Evolutionary conservation across 2,329 filamentous ascomycete genomes (phyloP), one percentile per base, ranked within the genome.

Genomic region (Exophiala bonariae): DNA sequence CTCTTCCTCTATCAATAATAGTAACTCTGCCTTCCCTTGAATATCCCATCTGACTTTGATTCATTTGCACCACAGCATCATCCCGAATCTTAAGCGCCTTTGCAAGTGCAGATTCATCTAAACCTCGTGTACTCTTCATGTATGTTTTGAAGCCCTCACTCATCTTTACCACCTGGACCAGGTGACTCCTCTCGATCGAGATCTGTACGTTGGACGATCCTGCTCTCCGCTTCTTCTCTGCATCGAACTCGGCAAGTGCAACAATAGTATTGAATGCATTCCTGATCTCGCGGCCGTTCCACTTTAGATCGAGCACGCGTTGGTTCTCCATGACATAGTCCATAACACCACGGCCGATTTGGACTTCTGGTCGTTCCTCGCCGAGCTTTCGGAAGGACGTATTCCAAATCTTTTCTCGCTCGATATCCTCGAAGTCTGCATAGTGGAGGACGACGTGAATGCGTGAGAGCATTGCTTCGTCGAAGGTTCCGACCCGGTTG

Each of bases 171-270:
- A 44, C 41, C 31, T 44, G 41, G n/a, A 30, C 23, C 17, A 44
- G 14, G 14, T 44, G 41, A 18, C n/a, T 18, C 13, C 30, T 18
- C 30, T 33, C 30, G 11, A 44, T 8, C 4, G 22, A 14, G n/a
- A 38, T 14, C 32, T 18, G 23, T 5, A 17, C 9, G 13, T 3
- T 19, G 18, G 16, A 14, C 9, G n/a, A 2, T 5, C 34, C 33
- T 5, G 20, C 23, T 6, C 40, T 17, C 4, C 40, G 26, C 26
- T 38, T 44, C 41, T 38, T 35, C n/a, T 40, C 36, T 9, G 37
- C 39, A 17, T 61, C 82, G 82, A 38, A 82, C 58, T 64, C 82
- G 80, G 47, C 76, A 7, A 82, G 68, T 30, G 72, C 72, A 51
- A 82, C 80, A 1, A 47, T 44, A 34, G 54, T 44, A n/a, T 61